Base-by-base conservation (phyloP, 2,329 filamentous ascomycete species). In the Pyrenochaeta sp. region DNA sequence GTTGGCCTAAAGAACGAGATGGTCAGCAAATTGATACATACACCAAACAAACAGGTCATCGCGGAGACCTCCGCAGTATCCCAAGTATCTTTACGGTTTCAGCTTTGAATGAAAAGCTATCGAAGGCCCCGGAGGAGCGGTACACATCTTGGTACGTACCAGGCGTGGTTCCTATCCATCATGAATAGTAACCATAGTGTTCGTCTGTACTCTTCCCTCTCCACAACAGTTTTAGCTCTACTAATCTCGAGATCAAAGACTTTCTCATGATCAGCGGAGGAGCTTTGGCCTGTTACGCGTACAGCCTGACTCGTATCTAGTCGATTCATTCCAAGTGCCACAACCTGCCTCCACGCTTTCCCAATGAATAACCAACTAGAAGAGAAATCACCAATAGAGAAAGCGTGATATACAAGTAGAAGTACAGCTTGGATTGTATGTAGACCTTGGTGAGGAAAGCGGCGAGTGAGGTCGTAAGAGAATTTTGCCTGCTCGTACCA, bases 401-500 rank as follows among this genome's bases (percentile, higher is more conserved):
- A 60, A 7, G 63, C 60, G 36, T 72, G 63, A 29, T 59, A 58
- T 7, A 67, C 51, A 9, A 74, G 57, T 21, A 61, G 63, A 7
- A 70, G 30, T 0, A 58, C 65, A 10, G 69, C 60, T 45, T 74
- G 72, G 7, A 74, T 44, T 0, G 59, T 61, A 7, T 64, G 71
- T 7, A 74, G 31, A 12, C 49, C 59, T 7, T 58, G 56, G 4
- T 65, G 23, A 0, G 64, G 64, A 23, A 53, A 48, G 45, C 65
- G 53, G 17, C 54, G 50, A 1, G 64, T 67, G 4, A 67, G 44
- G 12, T 73, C 64, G 37, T 71, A 74, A 6, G 56, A 42, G 23
- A 68, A 60, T 32, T 67, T 73, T 7, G 71, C 68, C 47, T 68
- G 62, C 11, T 67, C 61, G 40, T 68, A 71, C 71, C 71, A 74